Conservation (phyloP, 169 alveolate species). For the Theileria sp. region DNA sequence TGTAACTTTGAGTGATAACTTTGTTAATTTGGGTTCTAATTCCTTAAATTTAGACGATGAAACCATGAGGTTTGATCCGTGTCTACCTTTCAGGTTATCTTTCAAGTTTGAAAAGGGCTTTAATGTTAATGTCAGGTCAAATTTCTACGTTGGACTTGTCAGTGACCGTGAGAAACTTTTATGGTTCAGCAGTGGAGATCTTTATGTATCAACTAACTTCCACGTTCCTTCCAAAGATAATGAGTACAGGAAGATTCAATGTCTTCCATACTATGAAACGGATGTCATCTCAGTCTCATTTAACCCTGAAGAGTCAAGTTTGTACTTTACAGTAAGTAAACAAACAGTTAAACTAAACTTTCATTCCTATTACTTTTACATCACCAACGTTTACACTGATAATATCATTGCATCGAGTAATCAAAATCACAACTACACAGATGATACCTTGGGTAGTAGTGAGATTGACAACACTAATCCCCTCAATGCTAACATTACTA, state of each 20-base stretch:
- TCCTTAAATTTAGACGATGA: neutral
- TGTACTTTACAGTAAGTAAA: neutral
- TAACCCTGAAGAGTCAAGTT: conserved; percentile 3
- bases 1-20: neutral
- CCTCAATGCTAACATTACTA: neutral
- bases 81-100: conserved; percentile 5
- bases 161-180: neutral
- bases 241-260: conserved; percentile 3
- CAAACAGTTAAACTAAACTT: neutral
- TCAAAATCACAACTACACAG: too few species aligned
- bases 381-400: conserved; percentile 5
- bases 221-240: neutral
- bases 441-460: too few species aligned
- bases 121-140: neutral
- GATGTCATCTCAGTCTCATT: conserved; percentile 5
- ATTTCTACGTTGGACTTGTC: conserved; percentile 9
- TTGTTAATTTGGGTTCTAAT: neutral
- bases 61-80: conserved; percentile 7
- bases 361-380: neutral
- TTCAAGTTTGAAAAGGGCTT: conserved; percentile 19
- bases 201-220: neutral
- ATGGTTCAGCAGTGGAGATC: conserved; percentile 7
- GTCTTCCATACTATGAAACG: neutral
- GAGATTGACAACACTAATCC: neutral
- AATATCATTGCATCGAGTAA: neutral